Base-by-base conservation (phyloP, 2,329 filamentous ascomycete genomes). In the Dendrostoma leiphaemia region DNA sequence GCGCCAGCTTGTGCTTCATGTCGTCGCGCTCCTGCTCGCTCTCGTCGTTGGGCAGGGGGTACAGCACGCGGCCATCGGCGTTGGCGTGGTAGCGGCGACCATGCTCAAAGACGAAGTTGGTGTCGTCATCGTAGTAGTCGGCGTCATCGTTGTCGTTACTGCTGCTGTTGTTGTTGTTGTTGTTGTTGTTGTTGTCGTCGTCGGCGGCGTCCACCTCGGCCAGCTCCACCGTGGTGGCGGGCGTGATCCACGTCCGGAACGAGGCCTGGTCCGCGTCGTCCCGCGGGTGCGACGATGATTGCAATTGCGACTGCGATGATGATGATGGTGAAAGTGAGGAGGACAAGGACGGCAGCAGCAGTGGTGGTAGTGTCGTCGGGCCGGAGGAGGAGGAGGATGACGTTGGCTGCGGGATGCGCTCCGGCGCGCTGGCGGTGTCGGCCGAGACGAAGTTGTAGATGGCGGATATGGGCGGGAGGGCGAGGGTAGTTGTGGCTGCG, bases 401-500 rank as follows among this genome's bases (percentile, higher is more conserved):
- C n/a, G n/a, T n/a, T n/a, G n/a, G 41, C 41, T 19, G 23, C 7
- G 24, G 41, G 24, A 31, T 28, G 23, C 41, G 29, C 44, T 46
- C 43, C 4, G 44, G 44, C 4, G 44, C 44, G 44, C 44, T 46
- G 28, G 44, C 44, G n/a, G 44, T 46, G 12, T 46, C 68, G 57
- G 91, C 83, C 50, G 87, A 95, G 60, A 86, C 67, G 64, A 84
- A 79, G 74, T 97, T 97, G 82, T 97, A 99, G 63, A 85, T 75
- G 66, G 92, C 80, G 51, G 44, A 97, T 84, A 75, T 97, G 96
- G 66, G 74, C 75, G 44, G 44, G n/a, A 46, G 44, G 4, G 44
- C 34, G 28, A 46, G 17, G 19, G 26, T 10, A 7, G 44, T 32
- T n/a, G 28, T 21, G 10, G 28, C 13, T 19, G 44, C 28, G 28